Evolutionary conservation across 169 alveolate genomes (phyloP), one percentile per base, ranked within the genome.

Genomic region (Plasmodium knowlesi): DNA sequence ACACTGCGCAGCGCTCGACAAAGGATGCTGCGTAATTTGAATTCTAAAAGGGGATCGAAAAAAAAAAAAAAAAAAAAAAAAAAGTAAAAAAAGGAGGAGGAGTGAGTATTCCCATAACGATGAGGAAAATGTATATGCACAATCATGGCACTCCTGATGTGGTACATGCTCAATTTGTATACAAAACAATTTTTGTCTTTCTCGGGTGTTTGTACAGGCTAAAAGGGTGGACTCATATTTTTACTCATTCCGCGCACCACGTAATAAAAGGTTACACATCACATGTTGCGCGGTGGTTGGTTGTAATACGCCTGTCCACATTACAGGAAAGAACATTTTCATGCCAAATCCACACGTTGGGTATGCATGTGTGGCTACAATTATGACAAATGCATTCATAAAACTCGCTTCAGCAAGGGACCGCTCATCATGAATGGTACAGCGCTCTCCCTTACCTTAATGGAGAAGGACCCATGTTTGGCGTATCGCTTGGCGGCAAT

Each of bases 401-500:
- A 19, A 9, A 0, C 30, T 22, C 71, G 2, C 71, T 25, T 81
- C 67, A 10, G 37, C 28, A 30, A 6, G 19, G 28, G 5, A 53
- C 39, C 32, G 54, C 61, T 5, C 70, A 46, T 81, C 34, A 12
- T 10, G 28, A 37, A 41, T n/a, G 32, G 34, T 6, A 28, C n/a
- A 39, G 22, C 5, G 19, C 28, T 72, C 57, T 84, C 12, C 39
- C 37, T n/a, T 85, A 85, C 93, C 34, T 70, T 50, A 54, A 34
- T 10, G 67, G 19, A 74, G 70, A 85, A 74, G 39, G 93, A 85
- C 81, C 61, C 74, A 54, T 85, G 54, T n/a, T 53, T 30, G 30
- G 73, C 93, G 39, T 85, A 85, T 30, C 93, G 43, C 50, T 78
- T 85, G 37, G 93, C 93, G 1, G 93, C 86, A 74, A 85, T 37